Conservation (phyloP, 371 early-diverging fungal genomes). For the Mucor saturninus region DNA sequence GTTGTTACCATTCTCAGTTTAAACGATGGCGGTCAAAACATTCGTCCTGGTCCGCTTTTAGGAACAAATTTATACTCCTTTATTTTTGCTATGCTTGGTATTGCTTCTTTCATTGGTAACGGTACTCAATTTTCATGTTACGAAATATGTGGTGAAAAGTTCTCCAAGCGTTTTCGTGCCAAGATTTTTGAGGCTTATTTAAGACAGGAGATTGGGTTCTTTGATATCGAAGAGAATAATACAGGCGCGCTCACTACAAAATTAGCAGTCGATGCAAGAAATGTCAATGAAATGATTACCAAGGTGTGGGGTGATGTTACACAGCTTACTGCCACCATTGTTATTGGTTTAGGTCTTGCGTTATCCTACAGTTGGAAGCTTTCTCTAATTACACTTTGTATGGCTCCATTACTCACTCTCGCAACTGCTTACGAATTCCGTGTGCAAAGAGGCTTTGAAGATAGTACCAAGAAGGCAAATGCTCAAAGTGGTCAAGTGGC, state of each 20-base stretch:
- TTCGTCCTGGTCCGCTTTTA: slow-evolving; percentile 46
- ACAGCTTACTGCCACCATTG: slow-evolving; percentile 47
- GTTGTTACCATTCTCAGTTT: slow-evolving; percentile 14
- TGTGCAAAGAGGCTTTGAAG: slow-evolving; percentile 48
- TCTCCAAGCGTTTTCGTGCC: slow-evolving; percentile 62
- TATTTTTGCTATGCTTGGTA: slow-evolving; percentile 67
- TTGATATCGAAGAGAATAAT: slow-evolving; percentile 78
- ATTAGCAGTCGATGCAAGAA: slow-evolving; percentile 79
- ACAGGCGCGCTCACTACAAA: slow-evolving; percentile 80
- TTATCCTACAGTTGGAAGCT: slow-evolving; percentile 52
- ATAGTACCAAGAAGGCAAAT: slow-evolving; percentile 60
- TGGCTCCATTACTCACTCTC: slow-evolving; percentile 43
- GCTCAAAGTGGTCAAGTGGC: slow-evolving; percentile 71
- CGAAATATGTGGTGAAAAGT: slow-evolving; percentile 56
- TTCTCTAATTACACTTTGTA: slow-evolving; percentile 53
- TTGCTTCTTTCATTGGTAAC: slow-evolving; percentile 50
- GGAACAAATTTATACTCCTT: slow-evolving; percentile 75
- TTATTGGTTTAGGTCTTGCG: slow-evolving; percentile 34
- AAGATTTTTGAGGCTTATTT: slow-evolving; percentile 59
- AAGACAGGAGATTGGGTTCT: slow-evolving; percentile 85
- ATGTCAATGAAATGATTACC: slow-evolving; percentile 66
- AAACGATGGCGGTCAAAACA: slow-evolving; percentile 5
- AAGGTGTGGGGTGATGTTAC: slow-evolving; percentile 63
- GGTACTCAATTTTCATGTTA: slow-evolving; percentile 34
- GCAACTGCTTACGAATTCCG: slow-evolving; percentile 37